A percentile compares a stretch with the other conserved stretches of the same genome.
These are phyloP conservation scores for Pyrus betulifolia DNA, from an alignment of 306 rosid genomes.

Conservation along the genomic window DNA sequence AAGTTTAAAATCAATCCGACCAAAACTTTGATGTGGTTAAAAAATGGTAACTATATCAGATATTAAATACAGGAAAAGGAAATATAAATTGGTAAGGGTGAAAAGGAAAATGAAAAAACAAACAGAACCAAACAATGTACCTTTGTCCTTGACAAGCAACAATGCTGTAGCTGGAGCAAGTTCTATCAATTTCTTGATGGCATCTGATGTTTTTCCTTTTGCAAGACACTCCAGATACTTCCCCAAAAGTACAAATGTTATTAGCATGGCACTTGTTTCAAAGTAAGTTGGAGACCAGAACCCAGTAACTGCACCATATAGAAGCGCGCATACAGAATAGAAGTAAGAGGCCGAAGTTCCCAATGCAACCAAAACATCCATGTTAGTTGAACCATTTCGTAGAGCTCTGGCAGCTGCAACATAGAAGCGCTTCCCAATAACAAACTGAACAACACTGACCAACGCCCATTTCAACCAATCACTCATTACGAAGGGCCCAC, in stretches of 20 bases:
- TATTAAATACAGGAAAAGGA: neutral
- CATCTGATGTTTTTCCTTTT: constrained; percentile 98
- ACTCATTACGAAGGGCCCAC: constrained; percentile 86
- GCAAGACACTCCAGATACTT: constrained; percentile 97
- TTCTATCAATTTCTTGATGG: constrained; percentile 93
- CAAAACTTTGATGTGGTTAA: neutral
- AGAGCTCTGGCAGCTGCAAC: constrained; percentile 93
- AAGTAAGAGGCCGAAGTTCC: constrained; percentile 96
- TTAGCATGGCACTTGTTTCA: constrained; percentile 99
- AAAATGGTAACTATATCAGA: neutral
- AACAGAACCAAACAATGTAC: constrained; percentile 26
- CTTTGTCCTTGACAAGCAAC: constrained; percentile 72
- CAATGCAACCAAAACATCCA: constrained; percentile 97
- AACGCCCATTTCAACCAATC: constrained; percentile 98
- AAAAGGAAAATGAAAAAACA: neutral
- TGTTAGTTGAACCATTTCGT: constrained; percentile 91
- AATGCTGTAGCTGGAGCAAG: constrained; percentile 85
- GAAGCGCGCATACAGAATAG: constrained; percentile 91
- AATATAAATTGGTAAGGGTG: neutral
- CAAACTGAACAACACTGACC: constrained; percentile 87
- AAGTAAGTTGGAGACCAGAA: constrained; percentile 94
- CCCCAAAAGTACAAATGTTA: constrained; percentile 94
- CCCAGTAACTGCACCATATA: constrained; percentile 90
- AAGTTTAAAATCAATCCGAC: neutral
- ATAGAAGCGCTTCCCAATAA: constrained; percentile 87